These are phyloP conservation scores for Penicillium verrucosum DNA, from an alignment of 2,329 filamentous ascomycete species.

Conservation along the genomic window DNA sequence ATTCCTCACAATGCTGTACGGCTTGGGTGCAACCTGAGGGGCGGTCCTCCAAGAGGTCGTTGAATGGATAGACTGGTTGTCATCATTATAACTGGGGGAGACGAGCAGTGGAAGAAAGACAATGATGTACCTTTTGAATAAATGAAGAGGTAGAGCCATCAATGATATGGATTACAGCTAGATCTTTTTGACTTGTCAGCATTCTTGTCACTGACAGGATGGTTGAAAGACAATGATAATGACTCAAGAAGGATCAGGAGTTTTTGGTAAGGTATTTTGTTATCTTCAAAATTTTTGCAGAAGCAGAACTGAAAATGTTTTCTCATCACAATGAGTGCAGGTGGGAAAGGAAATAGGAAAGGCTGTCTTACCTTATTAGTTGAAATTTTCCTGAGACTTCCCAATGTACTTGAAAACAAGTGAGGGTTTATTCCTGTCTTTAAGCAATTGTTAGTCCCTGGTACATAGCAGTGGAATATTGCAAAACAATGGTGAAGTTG, in stretches of 20 bases:
- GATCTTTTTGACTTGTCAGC: constrained; percentile 22
- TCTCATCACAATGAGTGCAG: constrained; percentile 45
- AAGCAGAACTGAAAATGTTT: constrained; percentile 61
- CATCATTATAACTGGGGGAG: constrained; percentile 47
- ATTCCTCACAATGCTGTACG: constrained; percentile 16
- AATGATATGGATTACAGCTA: constrained; percentile 8
- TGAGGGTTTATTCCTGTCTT: constrained; percentile 9
- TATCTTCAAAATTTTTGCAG: constrained; percentile 59
- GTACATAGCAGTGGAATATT: constrained; percentile 1
- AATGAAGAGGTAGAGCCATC: not conserved
- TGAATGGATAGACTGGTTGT: constrained; percentile 64
- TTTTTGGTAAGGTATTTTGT: constrained; percentile 57
- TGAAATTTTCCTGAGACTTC: not conserved
- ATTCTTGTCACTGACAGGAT: constrained; percentile 8
- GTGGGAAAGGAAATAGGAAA: constrained; percentile 2
- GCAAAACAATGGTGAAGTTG: constrained; percentile 6
- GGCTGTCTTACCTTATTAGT: constrained; percentile 16
- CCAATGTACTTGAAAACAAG: constrained; percentile 4
- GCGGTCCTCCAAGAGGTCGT: constrained; percentile 48
- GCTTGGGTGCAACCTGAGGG: constrained; percentile 32
- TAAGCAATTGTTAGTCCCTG: constrained; percentile 17
- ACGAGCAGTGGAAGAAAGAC: constrained; percentile 9
- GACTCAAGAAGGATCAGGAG: constrained; percentile 42
- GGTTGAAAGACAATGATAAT: constrained; percentile 12
- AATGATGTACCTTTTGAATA: constrained; percentile 25